Evolutionary conservation across 2,329 filamentous ascomycete genomes (phyloP).

Genomic region (Xylariaceae sp.): DNA sequence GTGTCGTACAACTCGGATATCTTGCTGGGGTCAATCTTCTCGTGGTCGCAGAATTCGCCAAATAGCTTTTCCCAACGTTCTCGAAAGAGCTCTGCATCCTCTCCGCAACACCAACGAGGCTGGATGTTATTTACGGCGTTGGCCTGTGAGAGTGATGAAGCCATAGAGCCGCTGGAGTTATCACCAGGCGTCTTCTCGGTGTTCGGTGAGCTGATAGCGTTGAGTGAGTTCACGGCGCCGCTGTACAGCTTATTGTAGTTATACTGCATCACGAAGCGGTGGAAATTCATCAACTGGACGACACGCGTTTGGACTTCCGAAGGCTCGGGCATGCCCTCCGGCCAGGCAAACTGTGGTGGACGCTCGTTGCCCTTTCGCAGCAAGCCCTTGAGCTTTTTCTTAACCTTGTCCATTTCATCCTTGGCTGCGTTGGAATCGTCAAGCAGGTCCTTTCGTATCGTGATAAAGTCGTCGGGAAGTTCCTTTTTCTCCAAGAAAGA

Average conservation of each 20-base stretch:
- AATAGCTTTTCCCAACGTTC: slow-evolving; percentile 99
- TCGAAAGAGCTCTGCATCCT: slow-evolving; percentile 89
- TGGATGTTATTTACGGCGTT: slow-evolving; percentile 69
- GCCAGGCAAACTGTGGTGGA: slow-evolving; percentile 97
- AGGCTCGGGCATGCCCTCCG: slow-evolving; percentile 87
- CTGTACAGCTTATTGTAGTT: slow-evolving; percentile 80
- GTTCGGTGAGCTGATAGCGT: slow-evolving; percentile 49
- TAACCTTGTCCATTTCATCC: slow-evolving; percentile 99
- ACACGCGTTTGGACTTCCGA: slow-evolving; percentile 88
- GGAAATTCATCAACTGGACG: slow-evolving; percentile 95
- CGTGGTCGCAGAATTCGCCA: slow-evolving; percentile 89
- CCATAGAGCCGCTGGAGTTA: slow-evolving; percentile 39
- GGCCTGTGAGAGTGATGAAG: slow-evolving; percentile 52
- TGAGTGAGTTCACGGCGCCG: slow-evolving; percentile 58
- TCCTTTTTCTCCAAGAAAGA: slow-evolving; percentile 86
- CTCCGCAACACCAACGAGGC: slow-evolving; percentile 89
- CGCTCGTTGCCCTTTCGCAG: slow-evolving; percentile 88
- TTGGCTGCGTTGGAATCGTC: slow-evolving; percentile 98
- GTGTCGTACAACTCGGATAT: slow-evolving; percentile 98
- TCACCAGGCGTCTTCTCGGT: slow-evolving; percentile 42
- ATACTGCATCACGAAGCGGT: slow-evolving; percentile 88
- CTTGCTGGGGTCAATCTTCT: slow-evolving; percentile 98
- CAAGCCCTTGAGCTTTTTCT: slow-evolving; percentile 96
- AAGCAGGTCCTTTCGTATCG: slow-evolving; percentile 85
- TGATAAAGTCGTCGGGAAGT: slow-evolving; percentile 78